Percentiles rank a stretch among this genome's conserved stretches.
Evolutionary conservation across 345 rosid species (phyloP).

Genomic region (Acer saccharum): DNA sequence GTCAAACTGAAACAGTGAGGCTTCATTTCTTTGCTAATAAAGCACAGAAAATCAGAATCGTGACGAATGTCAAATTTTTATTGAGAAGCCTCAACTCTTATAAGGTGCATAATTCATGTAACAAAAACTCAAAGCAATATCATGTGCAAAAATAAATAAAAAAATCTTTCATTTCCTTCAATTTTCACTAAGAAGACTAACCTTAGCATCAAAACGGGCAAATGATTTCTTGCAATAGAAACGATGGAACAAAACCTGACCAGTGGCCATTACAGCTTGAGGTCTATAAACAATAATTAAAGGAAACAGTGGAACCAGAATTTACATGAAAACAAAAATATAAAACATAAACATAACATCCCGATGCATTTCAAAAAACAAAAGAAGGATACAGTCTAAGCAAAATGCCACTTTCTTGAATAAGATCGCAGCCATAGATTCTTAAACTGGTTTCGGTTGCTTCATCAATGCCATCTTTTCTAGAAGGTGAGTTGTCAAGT

Average conservation of each 20-base stretch:
- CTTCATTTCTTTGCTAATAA: not conserved
- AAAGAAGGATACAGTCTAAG: slow-evolving; percentile 71
- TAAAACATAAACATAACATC: not conserved
- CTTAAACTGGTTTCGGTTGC: slow-evolving; percentile 71
- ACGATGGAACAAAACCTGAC: slow-evolving; percentile 91
- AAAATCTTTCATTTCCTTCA: no score
- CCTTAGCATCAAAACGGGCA: slow-evolving; percentile 90
- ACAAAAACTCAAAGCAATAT: not conserved
- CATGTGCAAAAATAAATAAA: not conserved
- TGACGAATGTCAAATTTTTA: not conserved
- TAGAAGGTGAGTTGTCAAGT: slow-evolving; percentile 66
- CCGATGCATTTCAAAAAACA: not conserved
- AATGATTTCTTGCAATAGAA: slow-evolving; percentile 97
- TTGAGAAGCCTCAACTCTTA: slow-evolving; percentile 1
- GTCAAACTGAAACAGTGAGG: not conserved
- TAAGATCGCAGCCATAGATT: slow-evolving; percentile 92
- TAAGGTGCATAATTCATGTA: not conserved
- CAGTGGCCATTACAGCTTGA: slow-evolving; percentile 98
- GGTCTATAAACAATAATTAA: slow-evolving; percentile 49
- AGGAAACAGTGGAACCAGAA: slow-evolving; percentile 21
- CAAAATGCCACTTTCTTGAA: slow-evolving; percentile 88
- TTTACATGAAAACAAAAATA: not conserved
- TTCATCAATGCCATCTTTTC: slow-evolving; percentile 90
- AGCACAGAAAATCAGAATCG: not conserved
- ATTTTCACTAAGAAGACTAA: slow-evolving; percentile 14